Evolutionary conservation across 108 stramenopile species (phyloP), one percentile per base, ranked within the genome.

Genomic region (Parietichytrium sp.): DNA sequence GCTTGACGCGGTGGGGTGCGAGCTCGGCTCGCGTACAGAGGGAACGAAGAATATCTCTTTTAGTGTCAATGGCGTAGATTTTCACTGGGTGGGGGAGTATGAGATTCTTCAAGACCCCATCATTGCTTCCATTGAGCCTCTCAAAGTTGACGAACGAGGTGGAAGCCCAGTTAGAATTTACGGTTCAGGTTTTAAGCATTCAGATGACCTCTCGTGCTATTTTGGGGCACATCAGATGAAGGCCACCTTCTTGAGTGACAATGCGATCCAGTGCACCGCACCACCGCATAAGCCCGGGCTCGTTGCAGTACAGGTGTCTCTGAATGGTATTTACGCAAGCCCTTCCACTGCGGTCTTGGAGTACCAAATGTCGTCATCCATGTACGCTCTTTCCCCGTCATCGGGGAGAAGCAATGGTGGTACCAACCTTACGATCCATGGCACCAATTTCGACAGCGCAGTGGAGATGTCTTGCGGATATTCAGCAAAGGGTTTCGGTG

Each of bases 371-470:
- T n/a, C n/a, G n/a, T n/a, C n/a, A n/a, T n/a, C n/a, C n/a, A n/a
- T n/a, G n/a, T n/a, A n/a, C n/a, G 0, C 38, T n/a, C 10, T 72
- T 25, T 10, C 33, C 23, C 61, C 61, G 0, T 15, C 1, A 8
- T 45, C 61, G 8, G 61, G 61, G 16, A 45, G 38, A 45, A 33
- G 61, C 38, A 72, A n/a, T 16, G 61, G 61, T 25, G 61, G 61
- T n/a, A 72, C 61, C 61, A 27, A 31, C 23, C 10, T 72, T 25
- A 45, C 42, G 29, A 20, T 27, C 8, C 18, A 15, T 1, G 61
- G 61, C 29, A 27, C 33, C 10, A 36, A 72, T 20, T 72, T 72
- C 45, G 61, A 72, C 13, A 6, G 20, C 20, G 33, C 4, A 16
- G 61, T 23, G 6, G 38, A n/a, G 16, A 6, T 72, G 6, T 27